Conservation (phyloP, 2,329 filamentous ascomycete genomes). For the Talaromyces atroroseus region DNA sequence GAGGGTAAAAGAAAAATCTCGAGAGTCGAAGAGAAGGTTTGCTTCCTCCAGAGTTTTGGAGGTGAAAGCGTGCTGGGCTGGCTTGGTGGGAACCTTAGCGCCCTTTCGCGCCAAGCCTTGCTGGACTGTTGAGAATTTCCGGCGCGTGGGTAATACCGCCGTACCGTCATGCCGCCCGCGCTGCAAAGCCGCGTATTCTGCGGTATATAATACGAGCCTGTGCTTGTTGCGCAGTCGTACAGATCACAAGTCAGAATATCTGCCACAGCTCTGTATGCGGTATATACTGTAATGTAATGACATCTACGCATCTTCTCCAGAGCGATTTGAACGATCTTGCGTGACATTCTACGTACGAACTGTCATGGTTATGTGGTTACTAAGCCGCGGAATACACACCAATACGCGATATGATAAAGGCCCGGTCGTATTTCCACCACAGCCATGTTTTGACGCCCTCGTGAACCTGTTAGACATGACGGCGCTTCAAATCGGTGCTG, state of each 20-base stretch:
- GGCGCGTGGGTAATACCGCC: constrained; percentile 13
- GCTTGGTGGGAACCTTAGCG: constrained; percentile 40
- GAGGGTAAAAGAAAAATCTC: constrained; percentile 11
- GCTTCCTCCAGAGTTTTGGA: constrained; percentile 31
- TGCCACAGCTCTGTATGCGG: too few relatives aligned
- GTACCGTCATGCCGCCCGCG: neutral
- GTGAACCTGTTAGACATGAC: neutral
- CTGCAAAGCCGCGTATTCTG: neutral
- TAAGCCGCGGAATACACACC: constrained; percentile 18
- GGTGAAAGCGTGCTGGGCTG: constrained; percentile 25
- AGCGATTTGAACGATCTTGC: too few relatives aligned
- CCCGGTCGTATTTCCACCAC: neutral
- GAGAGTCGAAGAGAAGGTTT: constrained; percentile 25
- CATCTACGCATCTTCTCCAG: too few relatives aligned
- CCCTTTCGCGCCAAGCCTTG: constrained; percentile 37
- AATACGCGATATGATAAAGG: constrained; percentile 9
- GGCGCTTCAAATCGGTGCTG: neutral
- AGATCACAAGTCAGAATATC: neutral
- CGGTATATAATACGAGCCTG: neutral
- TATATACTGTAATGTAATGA: too few relatives aligned
- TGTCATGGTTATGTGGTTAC: constrained; percentile 13
- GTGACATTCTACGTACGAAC: neutral
- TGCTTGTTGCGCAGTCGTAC: neutral
- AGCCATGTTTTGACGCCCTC: neutral
- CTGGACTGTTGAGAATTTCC: constrained; percentile 29